Base-by-base conservation (phyloP, 148 eudicot species). In the Rhododendron ovatum region DNA sequence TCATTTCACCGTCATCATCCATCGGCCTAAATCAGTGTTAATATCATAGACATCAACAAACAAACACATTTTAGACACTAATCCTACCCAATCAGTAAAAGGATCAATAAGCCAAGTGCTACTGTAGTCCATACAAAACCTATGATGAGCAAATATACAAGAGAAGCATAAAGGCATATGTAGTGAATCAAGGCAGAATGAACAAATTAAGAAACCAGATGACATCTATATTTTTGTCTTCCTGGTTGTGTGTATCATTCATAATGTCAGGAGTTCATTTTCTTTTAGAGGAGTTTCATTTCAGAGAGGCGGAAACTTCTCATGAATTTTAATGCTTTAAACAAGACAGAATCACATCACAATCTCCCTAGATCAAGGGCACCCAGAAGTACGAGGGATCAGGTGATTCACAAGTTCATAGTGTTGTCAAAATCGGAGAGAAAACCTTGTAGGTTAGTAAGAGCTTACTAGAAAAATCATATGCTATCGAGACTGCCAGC, bases 401-500 rank as follows among this genome's bases (percentile, higher is more conserved):
- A 11, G 18, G 57, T 79, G 30, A n/a, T 79, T 79, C 30, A 11
- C 45, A 20, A 11, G 35, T 78, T 51, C 30, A 48, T 79, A n/a
- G 7, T 78, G 26, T 47, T 78, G 30, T 43, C 55, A 39, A 78
- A 78, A 35, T 18, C 10, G 3, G 74, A 9, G 35, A 15, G 45
- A 39, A 35, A 22, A n/a, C 84, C 33, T 61, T 63, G 65, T 4
- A 63, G 8, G 28, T n/a, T 22, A 5, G 20, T 20, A 12, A 63
- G 57, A 67, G 77, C 88, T 82, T 86, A 82, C 85, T n/a, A 53
- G 85, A 73, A 74, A 53, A 55, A 57, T 55, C 57, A 39, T 73
- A 69, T 86, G 78, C 83, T 85, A 91, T 84, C 93, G 87, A 82
- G 89, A 83, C 75, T 87, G 91, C 93, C 93, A 91, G 30, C 91